Base-by-base conservation (phyloP, 202 grass and related monocot genomes). In the Bolboschoenoplectus hybrid region DNA sequence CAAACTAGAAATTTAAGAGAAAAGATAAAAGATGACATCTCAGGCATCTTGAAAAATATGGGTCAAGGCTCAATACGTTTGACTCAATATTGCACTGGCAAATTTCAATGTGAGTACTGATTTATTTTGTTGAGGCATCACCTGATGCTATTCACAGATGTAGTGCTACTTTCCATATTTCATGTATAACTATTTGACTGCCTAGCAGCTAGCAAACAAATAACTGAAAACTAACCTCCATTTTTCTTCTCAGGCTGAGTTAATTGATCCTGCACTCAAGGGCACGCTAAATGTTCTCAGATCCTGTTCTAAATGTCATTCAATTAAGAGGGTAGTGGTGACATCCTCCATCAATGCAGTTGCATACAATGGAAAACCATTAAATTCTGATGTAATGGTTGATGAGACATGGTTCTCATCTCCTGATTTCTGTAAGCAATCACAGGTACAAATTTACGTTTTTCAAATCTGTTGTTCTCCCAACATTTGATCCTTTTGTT, bases 341-440 rank as follows among this genome's bases (percentile, higher is more conserved):
- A 89, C 88, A 68, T 89, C 88, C 20, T 89, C 88, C 1, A 51
- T 77, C 26, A 73, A 60, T 68, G 78, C 88, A 49, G 88, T 89
- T 67, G 3, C 2, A 40, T 20, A 9, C 55, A 83, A 78, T 77
- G 88, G 39, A 75, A 82, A 56, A 83, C 53, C 67, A 26, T 7
- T 47, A 68, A 83, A 13, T 82, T 66, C 84, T 61, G 78, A 89
- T 76, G 56, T 83, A 14, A 44, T 89, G 13, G 60, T 86, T 66
- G 88, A 89, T 77, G 88, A 89, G 35, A 83, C 78, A 26, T 89
- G 88, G 88, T 89, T 86, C 34, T 89, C 88, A 74, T 64, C 32
- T 86, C 67, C 84, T 11, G 56, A 86, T 36, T 16, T 86, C 46
- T 86, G 84, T 39, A 56, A 86, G 76, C 14, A 67, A 62, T 56